Evolutionary conservation across 257 asterid genomes (phyloP), one percentile per base, ranked within the genome.

Genomic region (Nicotiana otophora): DNA sequence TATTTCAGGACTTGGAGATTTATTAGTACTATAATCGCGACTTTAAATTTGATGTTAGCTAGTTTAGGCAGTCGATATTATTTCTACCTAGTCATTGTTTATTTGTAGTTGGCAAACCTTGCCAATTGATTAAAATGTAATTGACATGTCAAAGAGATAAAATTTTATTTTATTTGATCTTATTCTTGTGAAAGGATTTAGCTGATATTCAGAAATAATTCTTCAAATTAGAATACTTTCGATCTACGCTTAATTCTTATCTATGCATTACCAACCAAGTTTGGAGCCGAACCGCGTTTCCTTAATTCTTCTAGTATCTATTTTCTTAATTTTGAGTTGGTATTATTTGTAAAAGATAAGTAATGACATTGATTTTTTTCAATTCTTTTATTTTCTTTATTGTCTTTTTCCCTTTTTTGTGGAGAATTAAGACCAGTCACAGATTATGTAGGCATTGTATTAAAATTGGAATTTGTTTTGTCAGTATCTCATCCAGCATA

Each of bases 401-500:
- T 12, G 5, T 51, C 57, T 4, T 48, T 48, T 48, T 48, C 54
- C 0, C 19, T 36, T 8, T n/a, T 39, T 39, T 11, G 11, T 42
- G 58, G 78, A 70, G 34, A 70, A 70, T 42, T 11, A 42, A 42
- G 20, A 12, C 14, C 61, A 72, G 23, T 23, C 36, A 23, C 79
- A 46, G 2, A 23, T 72, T 12, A 70, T 23, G 3, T 23, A 46
- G 7, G 15, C 61, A 23, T 23, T 72, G 48, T 72, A 46, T 12
- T 72, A 23, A 20, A 42, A 46, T 1, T 46, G 60, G 78, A 11
- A 5, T n/a, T 10, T 42, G 2, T n/a, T 70, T 42, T 20, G 86
- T 82, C 42, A 57, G 75, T 78, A 85, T 84, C 84, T 74, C 51
- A 84, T 74, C 53, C 69, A 78, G 80, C 79, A 64, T 74, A 48